These are phyloP conservation scores for Bruguiera parviflora DNA, from an alignment of 345 rosid genomes.

Conservation along the genomic window DNA sequence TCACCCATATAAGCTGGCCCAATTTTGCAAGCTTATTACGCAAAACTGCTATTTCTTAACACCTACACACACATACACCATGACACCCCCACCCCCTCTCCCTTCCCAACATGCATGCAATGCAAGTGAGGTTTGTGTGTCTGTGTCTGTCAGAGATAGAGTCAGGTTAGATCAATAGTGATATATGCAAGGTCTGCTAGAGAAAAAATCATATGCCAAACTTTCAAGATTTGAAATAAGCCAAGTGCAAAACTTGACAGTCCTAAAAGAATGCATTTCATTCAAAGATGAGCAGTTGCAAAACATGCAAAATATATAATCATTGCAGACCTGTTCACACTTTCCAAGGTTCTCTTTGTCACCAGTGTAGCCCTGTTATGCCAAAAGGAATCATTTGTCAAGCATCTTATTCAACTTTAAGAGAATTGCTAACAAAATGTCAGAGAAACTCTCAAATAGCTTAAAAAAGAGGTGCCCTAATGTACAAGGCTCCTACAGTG, in stretches of 20 bases:
- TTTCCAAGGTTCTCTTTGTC: constrained; percentile 80
- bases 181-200: neutral
- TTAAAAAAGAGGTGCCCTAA: neutral
- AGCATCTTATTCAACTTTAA: neutral
- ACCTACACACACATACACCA: no score
- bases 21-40: no score
- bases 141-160: no score
- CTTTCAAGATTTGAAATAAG: constrained; percentile 4
- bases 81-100: no score
- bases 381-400: neutral
- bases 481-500: neutral
- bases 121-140: no score
- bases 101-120: no score
- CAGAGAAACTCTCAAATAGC: constrained; percentile 10
- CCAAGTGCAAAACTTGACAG: neutral
- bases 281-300: constrained; percentile 4
- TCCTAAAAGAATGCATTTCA: neutral
- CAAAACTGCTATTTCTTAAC: no score
- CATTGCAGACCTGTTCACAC: constrained; percentile 84
- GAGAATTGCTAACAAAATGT: neutral
- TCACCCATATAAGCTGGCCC: no score
- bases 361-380: constrained; percentile 64
- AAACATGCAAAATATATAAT: constrained; percentile 3
- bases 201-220: neutral
- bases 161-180: neutral